These are phyloP conservation scores for Canavalia ensiformis DNA, from an alignment of 306 rosid species.

Conservation along the genomic window DNA sequence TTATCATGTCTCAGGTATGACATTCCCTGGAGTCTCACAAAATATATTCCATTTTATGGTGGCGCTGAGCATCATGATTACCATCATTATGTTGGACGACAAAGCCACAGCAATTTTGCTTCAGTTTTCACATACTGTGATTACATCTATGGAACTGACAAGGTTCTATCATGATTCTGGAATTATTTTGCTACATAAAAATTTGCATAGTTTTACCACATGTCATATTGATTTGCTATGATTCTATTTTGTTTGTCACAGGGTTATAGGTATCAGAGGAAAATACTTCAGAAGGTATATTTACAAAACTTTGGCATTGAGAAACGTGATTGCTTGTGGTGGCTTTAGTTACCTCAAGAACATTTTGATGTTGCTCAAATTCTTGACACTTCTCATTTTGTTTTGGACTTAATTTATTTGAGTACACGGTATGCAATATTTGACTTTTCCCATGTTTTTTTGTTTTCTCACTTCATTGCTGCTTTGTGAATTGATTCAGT, in stretches of 20 bases:
- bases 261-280: constrained; percentile 91
- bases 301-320: not conserved
- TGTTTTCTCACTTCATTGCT: not conserved
- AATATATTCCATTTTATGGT: constrained; percentile 90
- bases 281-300: constrained; percentile 76
- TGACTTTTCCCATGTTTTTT: not conserved
- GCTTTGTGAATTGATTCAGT: constrained; percentile 57
- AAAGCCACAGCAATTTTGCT: constrained; percentile 96
- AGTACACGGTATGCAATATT: constrained; percentile 22
- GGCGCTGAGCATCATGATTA: constrained; percentile 97
- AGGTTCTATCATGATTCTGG: constrained; percentile 63
- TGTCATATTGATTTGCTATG: constrained; percentile 41
- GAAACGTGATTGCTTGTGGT: constrained; percentile 24
- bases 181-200: constrained; percentile 37
- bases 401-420: constrained; percentile 27
- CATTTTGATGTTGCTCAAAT: constrained; percentile 14
- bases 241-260: constrained; percentile 59
- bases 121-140: constrained; percentile 98
- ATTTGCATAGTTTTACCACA: constrained; percentile 40
- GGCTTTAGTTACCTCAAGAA: constrained; percentile 15
- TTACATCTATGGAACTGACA: constrained; percentile 95
- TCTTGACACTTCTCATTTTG: not conserved
- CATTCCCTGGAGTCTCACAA: constrained; percentile 86
- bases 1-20: constrained; percentile 70
- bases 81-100: constrained; percentile 97